Evolutionary conservation across 441 rosid species (phyloP), one percentile per base, ranked within the genome.

Genomic region (Pelargonium australe): DNA sequence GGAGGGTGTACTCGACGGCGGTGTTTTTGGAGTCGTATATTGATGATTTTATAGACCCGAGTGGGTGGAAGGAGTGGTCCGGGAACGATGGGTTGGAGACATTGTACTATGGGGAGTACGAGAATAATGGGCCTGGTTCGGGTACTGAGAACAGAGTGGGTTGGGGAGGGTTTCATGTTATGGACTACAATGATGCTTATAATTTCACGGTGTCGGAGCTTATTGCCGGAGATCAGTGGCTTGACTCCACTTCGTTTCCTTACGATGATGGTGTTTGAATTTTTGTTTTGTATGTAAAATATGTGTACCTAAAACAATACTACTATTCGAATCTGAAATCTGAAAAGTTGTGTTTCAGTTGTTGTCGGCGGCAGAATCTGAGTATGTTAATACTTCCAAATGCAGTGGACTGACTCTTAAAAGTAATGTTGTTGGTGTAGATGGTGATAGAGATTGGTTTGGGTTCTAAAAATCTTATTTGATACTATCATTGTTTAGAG

Each of bases 121-220:
- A 83, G 17, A 90, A 92, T 72, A 73, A 83, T 0, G 96, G 98
- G 0, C 91, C 89, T 0, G 93, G 98, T 68, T 85, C 96, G 2
- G 81, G 58, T 0, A 84, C 90, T 0, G 86, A 74, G 10, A 63
- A 70, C 31, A 82, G 98, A 67, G 95, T 92, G 13, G 61, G 51
- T 57, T 92, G 95, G 96, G 55, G 75, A 0, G 92, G 96, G 34
- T 88, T 67, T 74, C 90, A 88, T 53, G 65, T 79, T 0, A 88
- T 92, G 94, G 87, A 81, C 44, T 82, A 88, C 40, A 68, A 83
- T 43, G 91, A 80, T 57, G 95, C 98, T 0, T 86, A 58, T 55
- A 83, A 81, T 73, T 92, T 85, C 67, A 84, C 89, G 0, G 92
- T 87, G 1, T 80, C 87, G 0, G 85, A 87, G 82, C 84, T 92